Conservation (phyloP, 208 protist species). For the Trypanosoma theileri region DNA sequence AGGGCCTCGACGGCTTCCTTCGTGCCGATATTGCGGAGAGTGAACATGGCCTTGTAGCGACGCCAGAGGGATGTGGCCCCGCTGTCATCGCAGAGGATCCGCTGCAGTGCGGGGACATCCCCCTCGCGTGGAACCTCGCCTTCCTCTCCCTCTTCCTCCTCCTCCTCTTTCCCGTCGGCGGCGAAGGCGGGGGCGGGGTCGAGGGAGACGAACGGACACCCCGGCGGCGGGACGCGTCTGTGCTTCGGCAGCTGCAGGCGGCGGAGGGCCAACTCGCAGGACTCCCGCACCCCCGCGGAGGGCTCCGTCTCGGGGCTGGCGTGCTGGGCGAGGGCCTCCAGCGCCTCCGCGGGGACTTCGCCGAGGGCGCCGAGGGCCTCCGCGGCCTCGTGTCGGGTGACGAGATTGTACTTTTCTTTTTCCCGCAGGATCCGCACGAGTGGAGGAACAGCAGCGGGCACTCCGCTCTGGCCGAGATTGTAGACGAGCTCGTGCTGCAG, state of each 20-base stretch:
- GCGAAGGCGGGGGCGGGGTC: constrained; percentile 91
- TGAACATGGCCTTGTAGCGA: constrained; percentile 97
- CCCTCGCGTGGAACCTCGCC: too few relatives aligned
- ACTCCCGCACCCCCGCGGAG: constrained; percentile 88
- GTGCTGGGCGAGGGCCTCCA: constrained; percentile 47
- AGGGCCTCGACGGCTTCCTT: constrained; percentile 75
- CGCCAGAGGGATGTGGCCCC: constrained; percentile 78
- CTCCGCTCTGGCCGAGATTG: constrained; percentile 95
- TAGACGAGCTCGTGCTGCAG: constrained; percentile 98
- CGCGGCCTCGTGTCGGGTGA: constrained; percentile 96
- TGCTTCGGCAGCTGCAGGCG: constrained; percentile 72
- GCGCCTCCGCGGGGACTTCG: constrained; percentile 32
- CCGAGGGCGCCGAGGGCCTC: constrained; percentile 93
- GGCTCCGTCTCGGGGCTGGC: constrained; percentile 49
- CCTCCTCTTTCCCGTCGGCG: constrained; percentile 2
- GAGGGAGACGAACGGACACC: constrained; percentile 84
- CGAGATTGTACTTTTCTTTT: constrained; percentile 82
- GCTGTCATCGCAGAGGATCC: constrained; percentile 71
- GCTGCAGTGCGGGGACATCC: too few relatives aligned
- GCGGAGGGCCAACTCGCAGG: constrained; percentile 91
- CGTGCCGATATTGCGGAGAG: constrained; percentile 88
- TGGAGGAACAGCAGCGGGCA: constrained; percentile 64
- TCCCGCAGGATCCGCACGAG: constrained; percentile 77
- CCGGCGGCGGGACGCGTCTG: constrained; percentile 52
- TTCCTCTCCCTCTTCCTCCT: too few relatives aligned